Percentiles rank a stretch among this genome's conserved stretches.
These are phyloP conservation scores for Iris pallida DNA, from an alignment of 116 monocot species.

Conservation along the genomic window DNA sequence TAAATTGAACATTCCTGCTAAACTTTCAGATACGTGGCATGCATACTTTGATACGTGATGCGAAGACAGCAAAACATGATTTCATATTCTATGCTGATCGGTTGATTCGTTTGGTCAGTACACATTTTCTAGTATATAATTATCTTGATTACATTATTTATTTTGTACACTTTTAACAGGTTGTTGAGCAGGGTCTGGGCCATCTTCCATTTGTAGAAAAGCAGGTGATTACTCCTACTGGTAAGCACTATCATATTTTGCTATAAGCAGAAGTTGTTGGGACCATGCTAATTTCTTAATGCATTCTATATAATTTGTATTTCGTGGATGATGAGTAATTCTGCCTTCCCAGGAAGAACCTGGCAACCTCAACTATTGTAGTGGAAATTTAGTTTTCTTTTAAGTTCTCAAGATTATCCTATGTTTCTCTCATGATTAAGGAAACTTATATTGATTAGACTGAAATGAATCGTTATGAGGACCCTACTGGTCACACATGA, in stretches of 20 bases:
- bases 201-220: slow-evolving; percentile 83
- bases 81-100: slow-evolving; percentile 92
- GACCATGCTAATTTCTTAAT: no score
- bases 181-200: slow-evolving; percentile 84
- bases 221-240: slow-evolving; percentile 85
- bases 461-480: no score
- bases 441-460: no score
- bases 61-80: slow-evolving; percentile 64
- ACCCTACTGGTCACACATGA: no score
- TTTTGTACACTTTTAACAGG: slow-evolving; percentile 29
- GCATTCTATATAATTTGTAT: no score
- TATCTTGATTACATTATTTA: background rate
- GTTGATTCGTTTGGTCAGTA: slow-evolving; percentile 78
- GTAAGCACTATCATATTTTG: slow-evolving; percentile 26
- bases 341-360: no score
- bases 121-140: background rate
- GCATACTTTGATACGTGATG: slow-evolving; percentile 88
- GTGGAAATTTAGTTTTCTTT: no score
- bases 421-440: no score
- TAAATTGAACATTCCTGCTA: slow-evolving; percentile 1
- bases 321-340: no score
- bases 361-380: no score
- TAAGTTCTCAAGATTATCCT: no score
- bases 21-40: slow-evolving; percentile 70
- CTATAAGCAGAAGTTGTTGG: background rate